phyloP scores from a whole-genome alignment of 495 filamentous ascomycete genomes.

The Peziza echinospora region DNA sequence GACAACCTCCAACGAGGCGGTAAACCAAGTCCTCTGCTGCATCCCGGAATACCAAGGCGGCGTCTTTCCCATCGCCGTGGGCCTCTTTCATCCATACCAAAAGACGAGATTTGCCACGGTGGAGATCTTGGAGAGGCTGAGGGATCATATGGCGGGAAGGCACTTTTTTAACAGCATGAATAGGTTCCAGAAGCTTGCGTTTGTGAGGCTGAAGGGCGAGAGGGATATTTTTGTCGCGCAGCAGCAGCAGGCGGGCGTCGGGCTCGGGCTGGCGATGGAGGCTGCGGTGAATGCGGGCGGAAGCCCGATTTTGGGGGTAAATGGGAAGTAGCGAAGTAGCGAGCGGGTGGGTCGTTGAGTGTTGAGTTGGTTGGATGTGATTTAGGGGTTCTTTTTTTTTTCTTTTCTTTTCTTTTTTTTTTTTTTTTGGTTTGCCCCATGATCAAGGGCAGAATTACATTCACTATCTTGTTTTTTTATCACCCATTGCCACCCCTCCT shows the following conservation, averaged over 20 bases:
- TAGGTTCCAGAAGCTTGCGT: slow-evolving; percentile 70
- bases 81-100: slow-evolving; percentile 73
- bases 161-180: slow-evolving; percentile 82
- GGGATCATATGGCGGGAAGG: slow-evolving; percentile 67
- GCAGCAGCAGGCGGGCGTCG: neutral
- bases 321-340: too few relatives aligned
- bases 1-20: slow-evolving; percentile 65
- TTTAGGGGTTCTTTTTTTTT: too few relatives aligned
- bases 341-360: too few relatives aligned
- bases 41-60: slow-evolving; percentile 74
- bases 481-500: too few relatives aligned
- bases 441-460: too few relatives aligned
- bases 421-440: too few relatives aligned
- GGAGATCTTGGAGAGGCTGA: slow-evolving; percentile 61
- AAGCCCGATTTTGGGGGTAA: neutral
- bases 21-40: slow-evolving; percentile 68
- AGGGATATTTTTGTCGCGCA: slow-evolving; percentile 13
- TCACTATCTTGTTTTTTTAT: too few relatives aligned
- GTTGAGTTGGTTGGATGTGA: too few relatives aligned
- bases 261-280: neutral
- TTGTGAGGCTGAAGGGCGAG: slow-evolving; percentile 44
- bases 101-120: slow-evolving; percentile 59
- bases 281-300: neutral
- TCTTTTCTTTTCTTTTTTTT: too few relatives aligned
- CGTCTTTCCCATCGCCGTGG: slow-evolving; percentile 76